phyloP scores from a whole-genome alignment of 192 early-diverging fungal species.

The Entrophospora sp. region DNA sequence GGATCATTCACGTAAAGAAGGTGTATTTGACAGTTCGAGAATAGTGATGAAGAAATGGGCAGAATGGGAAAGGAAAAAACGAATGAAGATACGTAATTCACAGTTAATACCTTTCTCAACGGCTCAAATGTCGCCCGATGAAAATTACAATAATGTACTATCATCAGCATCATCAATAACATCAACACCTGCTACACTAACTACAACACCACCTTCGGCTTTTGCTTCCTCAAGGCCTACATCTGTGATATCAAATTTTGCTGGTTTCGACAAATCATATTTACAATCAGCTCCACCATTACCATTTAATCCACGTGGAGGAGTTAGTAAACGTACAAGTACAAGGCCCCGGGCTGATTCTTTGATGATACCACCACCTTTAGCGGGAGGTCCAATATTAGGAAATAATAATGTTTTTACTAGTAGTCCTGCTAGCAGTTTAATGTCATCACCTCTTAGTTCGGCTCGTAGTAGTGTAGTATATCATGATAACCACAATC shows the following conservation, averaged over 20 bases:
- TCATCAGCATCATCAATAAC: background rate
- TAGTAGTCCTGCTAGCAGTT: no score
- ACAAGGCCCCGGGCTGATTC: background rate
- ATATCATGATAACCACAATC: no score
- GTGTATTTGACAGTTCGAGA: conserved; percentile 62
- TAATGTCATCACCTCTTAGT: no score
- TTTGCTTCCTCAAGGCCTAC: no score
- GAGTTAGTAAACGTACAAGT: background rate
- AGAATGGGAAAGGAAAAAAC: conserved; percentile 60
- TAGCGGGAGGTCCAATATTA: no score
- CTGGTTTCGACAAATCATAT: background rate
- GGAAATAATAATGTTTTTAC: no score
- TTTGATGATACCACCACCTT: conserved; percentile 3
- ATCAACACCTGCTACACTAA: no score
- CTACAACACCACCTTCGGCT: no score
- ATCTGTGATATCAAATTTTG: no score
- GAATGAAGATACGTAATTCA: background rate
- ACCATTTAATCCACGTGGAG: background rate
- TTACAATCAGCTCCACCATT: background rate
- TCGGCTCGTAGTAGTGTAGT: no score
- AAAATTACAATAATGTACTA: background rate
- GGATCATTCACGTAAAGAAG: conserved; percentile 53
- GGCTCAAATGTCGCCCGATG: background rate
- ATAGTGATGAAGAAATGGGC: conserved; percentile 75
- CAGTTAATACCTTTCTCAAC: background rate